Evolutionary conservation across 345 rosid species (phyloP).

Genomic region (Lagerstroemia speciosa): DNA sequence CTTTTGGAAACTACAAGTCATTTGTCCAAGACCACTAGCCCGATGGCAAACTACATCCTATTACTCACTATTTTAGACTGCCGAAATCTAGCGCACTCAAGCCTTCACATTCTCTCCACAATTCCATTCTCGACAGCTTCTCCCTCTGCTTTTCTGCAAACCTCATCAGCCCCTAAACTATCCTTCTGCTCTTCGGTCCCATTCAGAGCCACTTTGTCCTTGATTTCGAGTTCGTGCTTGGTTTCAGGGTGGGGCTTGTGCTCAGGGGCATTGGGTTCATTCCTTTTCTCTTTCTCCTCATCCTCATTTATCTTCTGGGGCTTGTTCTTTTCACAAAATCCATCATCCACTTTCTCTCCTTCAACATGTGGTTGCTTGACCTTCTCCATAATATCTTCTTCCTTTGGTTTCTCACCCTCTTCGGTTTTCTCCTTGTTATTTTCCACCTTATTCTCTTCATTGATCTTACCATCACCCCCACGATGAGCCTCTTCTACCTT

Average conservation of each 20-base stretch:
- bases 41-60: conserved; percentile 4
- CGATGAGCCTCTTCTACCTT: conserved; percentile 17
- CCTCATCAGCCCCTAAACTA: conserved; percentile 6
- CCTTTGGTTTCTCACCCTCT: conserved; percentile 15
- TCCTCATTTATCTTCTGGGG: background rate
- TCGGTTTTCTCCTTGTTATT: conserved; percentile 12
- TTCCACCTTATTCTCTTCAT: conserved; percentile 4
- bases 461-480: conserved; percentile 7
- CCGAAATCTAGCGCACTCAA: conserved; percentile 10
- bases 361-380: conserved; percentile 17
- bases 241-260: conserved; percentile 2
- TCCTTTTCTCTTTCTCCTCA: background rate
- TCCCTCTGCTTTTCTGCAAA: conserved; percentile 23
- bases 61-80: background rate
- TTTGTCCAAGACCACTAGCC: background rate
- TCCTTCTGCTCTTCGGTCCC: conserved; percentile 14
- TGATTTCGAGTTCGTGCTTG: conserved; percentile 18
- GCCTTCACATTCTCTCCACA: conserved; percentile 20
- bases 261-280: background rate
- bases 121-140: conserved; percentile 27
- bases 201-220: conserved; percentile 18
- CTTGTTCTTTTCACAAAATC: background rate
- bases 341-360: conserved; percentile 16
- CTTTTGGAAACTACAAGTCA: background rate
- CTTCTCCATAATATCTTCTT: conserved; percentile 17